Evolutionary conservation across 257 asterid species (phyloP), one percentile per base, ranked within the genome.

Genomic region (Plectranthus barbatus): DNA sequence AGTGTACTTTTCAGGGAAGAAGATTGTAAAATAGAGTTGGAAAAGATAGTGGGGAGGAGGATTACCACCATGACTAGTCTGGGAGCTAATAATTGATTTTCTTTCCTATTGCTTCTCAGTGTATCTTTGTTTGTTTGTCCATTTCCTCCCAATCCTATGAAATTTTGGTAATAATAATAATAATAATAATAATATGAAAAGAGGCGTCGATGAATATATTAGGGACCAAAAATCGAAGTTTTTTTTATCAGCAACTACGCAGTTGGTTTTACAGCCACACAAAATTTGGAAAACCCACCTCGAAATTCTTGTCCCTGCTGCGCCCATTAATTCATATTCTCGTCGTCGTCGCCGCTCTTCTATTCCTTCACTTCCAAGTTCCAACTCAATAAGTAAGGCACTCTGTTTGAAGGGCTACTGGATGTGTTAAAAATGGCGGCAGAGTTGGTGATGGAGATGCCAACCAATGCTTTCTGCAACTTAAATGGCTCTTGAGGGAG

Each of bases 381-480:
- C 36, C 70, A 26, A 9, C 24, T 37, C 60, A 15, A 47, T 11
- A 53, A 12, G 44, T 70, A 52, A 70, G 17, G 31, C 31, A 5
- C n/a, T n/a, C n/a, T n/a, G n/a, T n/a, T n/a, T 51, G 9, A 48
- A 11, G 66, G 31, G 9, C 37, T 26, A 24, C 69, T 41, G 72
- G 53, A 73, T 24, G 72, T 6, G 48, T 31, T 31, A 7, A 66
- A 55, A 40, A 79, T 88, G 96, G 91, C 88, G 71, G 85, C 93
- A 8, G 96, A 88, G 57, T 83, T 86, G 12, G 52, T 86, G 50
- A 63, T 86, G 73, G 81, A 76, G 42, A 75, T 81, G 71, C 78
- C 97, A 40, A 52, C 94, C 10, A 76, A 83, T 36, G 85, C 93
- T 42, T 83, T 86, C 72, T 84, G 90, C 72, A 89, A 83, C 77